Evolutionary conservation across 768 basidiomycete genomes (phyloP), one percentile per base, ranked within the genome.

Genomic region (Mycena haematopus): DNA sequence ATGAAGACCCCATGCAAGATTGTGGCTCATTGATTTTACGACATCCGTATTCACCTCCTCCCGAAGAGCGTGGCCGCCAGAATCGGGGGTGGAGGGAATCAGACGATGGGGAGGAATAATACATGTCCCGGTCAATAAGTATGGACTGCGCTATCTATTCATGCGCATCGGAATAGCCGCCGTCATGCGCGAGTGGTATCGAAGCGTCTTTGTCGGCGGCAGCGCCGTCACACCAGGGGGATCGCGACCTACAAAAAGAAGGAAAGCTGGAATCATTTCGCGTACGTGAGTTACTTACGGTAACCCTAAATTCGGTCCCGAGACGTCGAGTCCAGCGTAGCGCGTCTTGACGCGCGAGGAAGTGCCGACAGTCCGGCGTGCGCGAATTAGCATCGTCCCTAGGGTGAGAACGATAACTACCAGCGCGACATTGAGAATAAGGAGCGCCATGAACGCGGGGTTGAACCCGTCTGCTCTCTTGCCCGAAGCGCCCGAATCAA

Each of bases 41-140:
- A 17, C 49, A 51, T 49, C 58, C 58, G 6, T 59, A 59, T 36
- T 51, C 58, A 24, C 50, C 49, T 29, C 38, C 49, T 21, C 58
- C 49, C 5, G 38, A 29, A 24, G 21, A 35, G 50, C 31, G n/a
- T 25, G 25, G 36, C 25, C 52, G 24, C 11, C n/a, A 27, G 36
- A 10, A 17, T 40, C 52, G 24, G 38, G 17, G 52, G 15, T 53
- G 52, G 38, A 42, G 25, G 8, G 24, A 40, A 27, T 36, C 36
- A 13, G 15, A 25, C 19, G 11, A 49, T 33, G 52, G 24, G 29
- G 22, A 25, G 25, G 24, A 53, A 27, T 40, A 40, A 35, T 42
- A 40, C 36, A 53, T 27, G 24, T 53, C 19, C 36, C 38, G 38
- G 25, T 27, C 9, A 53, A 52, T 21, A 35, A 36, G 35, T 53